These are phyloP conservation scores for Pseudoperonospora humuli DNA, from an alignment of 352 stramenopile species.

Conservation along the genomic window DNA sequence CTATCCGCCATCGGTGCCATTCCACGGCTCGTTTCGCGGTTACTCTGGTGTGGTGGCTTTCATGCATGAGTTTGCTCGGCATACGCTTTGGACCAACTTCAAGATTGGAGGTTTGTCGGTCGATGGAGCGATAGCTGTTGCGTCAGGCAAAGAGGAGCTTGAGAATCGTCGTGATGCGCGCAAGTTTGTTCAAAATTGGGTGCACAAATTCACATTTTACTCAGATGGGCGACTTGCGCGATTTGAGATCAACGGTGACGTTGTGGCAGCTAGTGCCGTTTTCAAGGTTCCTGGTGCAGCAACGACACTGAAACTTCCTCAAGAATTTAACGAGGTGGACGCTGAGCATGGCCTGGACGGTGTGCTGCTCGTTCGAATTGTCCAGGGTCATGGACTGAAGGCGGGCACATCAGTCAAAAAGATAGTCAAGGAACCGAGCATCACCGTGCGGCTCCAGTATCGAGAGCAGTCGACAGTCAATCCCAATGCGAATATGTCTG, in stretches of 20 bases:
- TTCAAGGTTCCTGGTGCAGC: slow-evolving; percentile 82
- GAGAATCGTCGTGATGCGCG: slow-evolving; percentile 77
- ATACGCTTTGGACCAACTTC: slow-evolving; percentile 82
- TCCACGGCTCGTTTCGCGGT: slow-evolving; percentile 75
- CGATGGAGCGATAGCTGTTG: slow-evolving; percentile 79
- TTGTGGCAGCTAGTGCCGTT: slow-evolving; percentile 77
- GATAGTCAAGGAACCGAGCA: slow-evolving; percentile 52
- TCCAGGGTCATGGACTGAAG: slow-evolving; percentile 77
- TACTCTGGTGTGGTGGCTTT: slow-evolving; percentile 64
- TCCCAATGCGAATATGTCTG: slow-evolving; percentile 20
- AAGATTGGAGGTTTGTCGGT: slow-evolving; percentile 78
- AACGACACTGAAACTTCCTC: slow-evolving; percentile 79
- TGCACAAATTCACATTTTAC: slow-evolving; percentile 88
- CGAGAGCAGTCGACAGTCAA: slow-evolving; percentile 46
- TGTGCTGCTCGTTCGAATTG: slow-evolving; percentile 62
- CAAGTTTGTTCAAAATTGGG: slow-evolving; percentile 86
- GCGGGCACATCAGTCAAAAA: slow-evolving; percentile 62
- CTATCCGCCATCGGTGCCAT: slow-evolving; percentile 82
- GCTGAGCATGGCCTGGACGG: slow-evolving; percentile 66
- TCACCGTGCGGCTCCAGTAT: slow-evolving; percentile 52
- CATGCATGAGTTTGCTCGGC: slow-evolving; percentile 70
- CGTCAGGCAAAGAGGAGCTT: slow-evolving; percentile 79
- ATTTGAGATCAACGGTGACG: slow-evolving; percentile 85
- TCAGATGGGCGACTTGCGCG: slow-evolving; percentile 71
- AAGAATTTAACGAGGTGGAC: slow-evolving; percentile 85